These are phyloP conservation scores for Xylariaceae sp. DNA, from an alignment of 2,329 filamentous ascomycete genomes.

Conservation along the genomic window DNA sequence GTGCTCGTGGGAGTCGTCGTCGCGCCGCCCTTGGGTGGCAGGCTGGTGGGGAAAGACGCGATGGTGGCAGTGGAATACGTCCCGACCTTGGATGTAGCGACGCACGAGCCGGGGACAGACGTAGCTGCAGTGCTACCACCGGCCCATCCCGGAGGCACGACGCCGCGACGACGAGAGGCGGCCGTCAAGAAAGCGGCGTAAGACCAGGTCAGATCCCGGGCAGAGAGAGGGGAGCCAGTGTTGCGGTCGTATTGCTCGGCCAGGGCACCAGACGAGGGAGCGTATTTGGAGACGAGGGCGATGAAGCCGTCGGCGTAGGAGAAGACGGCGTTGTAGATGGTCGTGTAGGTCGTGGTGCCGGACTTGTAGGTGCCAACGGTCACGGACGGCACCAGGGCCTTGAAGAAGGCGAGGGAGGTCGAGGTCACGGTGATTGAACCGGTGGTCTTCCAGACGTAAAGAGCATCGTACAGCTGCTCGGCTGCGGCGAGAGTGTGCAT, in stretches of 20 bases:
- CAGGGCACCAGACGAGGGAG: constrained; percentile 55
- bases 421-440: constrained; percentile 60
- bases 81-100: constrained; percentile 40
- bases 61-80: constrained; percentile 46
- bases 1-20: constrained; percentile 27
- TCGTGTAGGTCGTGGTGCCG: constrained; percentile 41
- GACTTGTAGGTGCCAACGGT: constrained; percentile 57
- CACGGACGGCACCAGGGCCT: constrained; percentile 53
- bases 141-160: constrained; percentile 54
- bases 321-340: constrained; percentile 52
- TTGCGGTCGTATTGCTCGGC: constrained; percentile 60
- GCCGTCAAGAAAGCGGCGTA: constrained; percentile 53
- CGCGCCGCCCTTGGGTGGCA: constrained; percentile 37
- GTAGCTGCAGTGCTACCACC: constrained; percentile 34
- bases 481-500: constrained; percentile 70
- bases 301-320: constrained; percentile 58
- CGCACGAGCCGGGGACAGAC: constrained; percentile 45
- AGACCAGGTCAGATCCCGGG: constrained; percentile 51
- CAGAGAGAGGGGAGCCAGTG: constrained; percentile 52
- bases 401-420: constrained; percentile 66
- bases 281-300: constrained; percentile 57
- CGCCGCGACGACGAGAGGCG: constrained; percentile 48
- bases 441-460: constrained; percentile 62
- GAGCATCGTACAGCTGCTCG: constrained; percentile 72
- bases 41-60: constrained; percentile 44